phyloP scores from a whole-genome alignment of 2,329 filamentous ascomycete species.

The Ampelomyces quisqualis region DNA sequence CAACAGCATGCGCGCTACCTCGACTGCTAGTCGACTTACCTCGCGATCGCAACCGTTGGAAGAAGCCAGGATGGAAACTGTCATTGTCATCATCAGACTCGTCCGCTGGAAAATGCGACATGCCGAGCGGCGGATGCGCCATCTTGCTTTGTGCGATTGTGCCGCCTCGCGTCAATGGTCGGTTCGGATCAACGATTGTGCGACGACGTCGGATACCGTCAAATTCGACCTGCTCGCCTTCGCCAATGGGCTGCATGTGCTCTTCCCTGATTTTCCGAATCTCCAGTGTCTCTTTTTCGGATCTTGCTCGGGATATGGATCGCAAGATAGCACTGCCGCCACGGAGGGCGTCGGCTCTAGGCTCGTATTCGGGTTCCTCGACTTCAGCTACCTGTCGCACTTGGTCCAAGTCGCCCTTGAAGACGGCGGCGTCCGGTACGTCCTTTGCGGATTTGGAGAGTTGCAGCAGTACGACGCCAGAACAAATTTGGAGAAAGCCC shows the following conservation, averaged over 20 bases:
- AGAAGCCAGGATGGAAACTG: constrained; percentile 53
- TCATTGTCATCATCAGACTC: constrained; percentile 48
- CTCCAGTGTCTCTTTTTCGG: constrained; percentile 78
- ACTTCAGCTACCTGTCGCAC: constrained; percentile 93
- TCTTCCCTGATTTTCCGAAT: constrained; percentile 77
- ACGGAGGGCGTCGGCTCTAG: constrained; percentile 93
- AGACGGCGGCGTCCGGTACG: constrained; percentile 88
- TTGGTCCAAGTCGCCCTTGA: constrained; percentile 90
- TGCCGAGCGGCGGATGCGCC: constrained; percentile 76
- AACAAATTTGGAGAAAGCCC: constrained; percentile 91
- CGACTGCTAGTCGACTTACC: constrained; percentile 39
- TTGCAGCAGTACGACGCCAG: constrained; percentile 87
- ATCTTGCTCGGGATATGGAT: constrained; percentile 72
- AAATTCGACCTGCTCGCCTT: constrained; percentile 84
- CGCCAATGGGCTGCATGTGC: constrained; percentile 73
- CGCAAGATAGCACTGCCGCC: constrained; percentile 86
- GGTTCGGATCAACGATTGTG: constrained; percentile 54
- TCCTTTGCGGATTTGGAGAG: constrained; percentile 98
- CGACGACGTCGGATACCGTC: constrained; percentile 80
- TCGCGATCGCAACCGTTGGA: constrained; percentile 38
- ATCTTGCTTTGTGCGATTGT: constrained; percentile 52
- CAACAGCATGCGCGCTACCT: constrained; percentile 15
- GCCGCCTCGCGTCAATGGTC: constrained; percentile 25
- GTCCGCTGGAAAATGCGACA: constrained; percentile 77
- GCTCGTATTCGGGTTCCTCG: constrained; percentile 93